Evolutionary conservation across 352 stramenopile genomes (phyloP).

Genomic region (Globisporangium perplexum): DNA sequence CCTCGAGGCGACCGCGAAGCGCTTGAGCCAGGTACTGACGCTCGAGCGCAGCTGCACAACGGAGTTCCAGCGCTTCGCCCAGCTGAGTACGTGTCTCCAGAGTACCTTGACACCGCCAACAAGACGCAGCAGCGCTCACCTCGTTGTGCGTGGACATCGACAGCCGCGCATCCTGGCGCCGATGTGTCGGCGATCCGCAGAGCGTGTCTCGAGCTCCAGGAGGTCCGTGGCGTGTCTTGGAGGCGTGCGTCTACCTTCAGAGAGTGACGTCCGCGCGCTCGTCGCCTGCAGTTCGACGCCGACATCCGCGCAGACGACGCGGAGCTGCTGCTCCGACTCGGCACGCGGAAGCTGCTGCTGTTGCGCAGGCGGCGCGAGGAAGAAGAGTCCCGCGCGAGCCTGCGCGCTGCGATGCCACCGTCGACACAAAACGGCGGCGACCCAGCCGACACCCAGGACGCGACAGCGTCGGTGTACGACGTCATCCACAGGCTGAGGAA

Average conservation of each 20-base stretch:
- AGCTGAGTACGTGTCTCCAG: constrained; percentile 12
- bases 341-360: constrained; percentile 14
- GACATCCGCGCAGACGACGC: constrained; percentile 12
- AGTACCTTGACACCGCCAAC: too few relatives aligned
- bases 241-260: too few relatives aligned
- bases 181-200: constrained; percentile 1
- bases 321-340: constrained; percentile 10
- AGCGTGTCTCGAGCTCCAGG: constrained; percentile 7
- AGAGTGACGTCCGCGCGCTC: background rate
- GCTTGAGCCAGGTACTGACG: constrained; percentile 6
- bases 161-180: constrained; percentile 10
- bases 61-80: constrained; percentile 12
- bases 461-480: constrained; percentile 4
- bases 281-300: constrained; percentile 7
- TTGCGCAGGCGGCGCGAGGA: constrained; percentile 7
- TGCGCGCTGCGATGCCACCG: background rate
- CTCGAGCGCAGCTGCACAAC: constrained; percentile 7
- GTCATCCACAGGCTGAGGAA: constrained; percentile 16
- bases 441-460: background rate
- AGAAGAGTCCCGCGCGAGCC: constrained; percentile 7
- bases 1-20: background rate
- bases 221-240: constrained; percentile 1
- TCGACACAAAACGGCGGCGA: background rate
- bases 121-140: background rate
- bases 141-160: background rate